phyloP scores from a whole-genome alignment of 2,329 filamentous ascomycete species.

The Cryphonectria japonica region DNA sequence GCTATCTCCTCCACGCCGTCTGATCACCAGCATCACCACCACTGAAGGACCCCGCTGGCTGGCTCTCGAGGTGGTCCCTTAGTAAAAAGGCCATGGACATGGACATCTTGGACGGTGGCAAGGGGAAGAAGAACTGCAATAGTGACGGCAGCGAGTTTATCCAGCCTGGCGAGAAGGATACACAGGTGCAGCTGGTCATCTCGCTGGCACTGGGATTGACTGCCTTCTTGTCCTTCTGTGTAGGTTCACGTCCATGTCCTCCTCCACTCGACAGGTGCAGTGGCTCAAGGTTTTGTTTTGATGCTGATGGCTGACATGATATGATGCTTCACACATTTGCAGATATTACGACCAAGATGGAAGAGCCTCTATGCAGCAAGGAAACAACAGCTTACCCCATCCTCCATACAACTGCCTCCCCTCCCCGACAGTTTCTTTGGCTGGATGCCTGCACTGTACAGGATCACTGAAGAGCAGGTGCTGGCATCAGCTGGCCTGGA shows the following conservation, averaged over 20 bases:
- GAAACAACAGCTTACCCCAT: conserved; percentile 70
- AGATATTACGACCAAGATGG: conserved; percentile 91
- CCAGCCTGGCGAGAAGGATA: conserved; percentile 48
- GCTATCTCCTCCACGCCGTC: background rate
- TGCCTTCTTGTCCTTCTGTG: conserved; percentile 78
- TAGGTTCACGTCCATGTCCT: conserved; percentile 45
- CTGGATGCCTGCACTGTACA: conserved; percentile 88
- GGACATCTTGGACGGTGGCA: conserved; percentile 24
- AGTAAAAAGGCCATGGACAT: background rate
- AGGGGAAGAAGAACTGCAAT: conserved; percentile 25
- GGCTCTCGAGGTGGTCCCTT: background rate
- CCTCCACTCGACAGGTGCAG: background rate
- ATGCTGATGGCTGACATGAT: conserved; percentile 15
- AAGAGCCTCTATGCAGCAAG: conserved; percentile 86
- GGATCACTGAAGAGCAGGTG: conserved; percentile 85
- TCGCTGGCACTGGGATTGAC: conserved; percentile 70
- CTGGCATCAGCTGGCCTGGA: conserved; percentile 89
- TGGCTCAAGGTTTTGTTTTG: background rate
- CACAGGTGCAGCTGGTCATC: conserved; percentile 70
- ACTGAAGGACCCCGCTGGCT: background rate
- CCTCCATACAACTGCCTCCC: conserved; percentile 65
- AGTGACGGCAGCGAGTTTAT: conserved; percentile 36
- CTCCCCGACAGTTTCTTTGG: conserved; percentile 86
- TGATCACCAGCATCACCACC: background rate
- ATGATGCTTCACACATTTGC: conserved; percentile 12